Conservation (phyloP, 805 yeast species). For the Metschnikowia henanensis region DNA sequence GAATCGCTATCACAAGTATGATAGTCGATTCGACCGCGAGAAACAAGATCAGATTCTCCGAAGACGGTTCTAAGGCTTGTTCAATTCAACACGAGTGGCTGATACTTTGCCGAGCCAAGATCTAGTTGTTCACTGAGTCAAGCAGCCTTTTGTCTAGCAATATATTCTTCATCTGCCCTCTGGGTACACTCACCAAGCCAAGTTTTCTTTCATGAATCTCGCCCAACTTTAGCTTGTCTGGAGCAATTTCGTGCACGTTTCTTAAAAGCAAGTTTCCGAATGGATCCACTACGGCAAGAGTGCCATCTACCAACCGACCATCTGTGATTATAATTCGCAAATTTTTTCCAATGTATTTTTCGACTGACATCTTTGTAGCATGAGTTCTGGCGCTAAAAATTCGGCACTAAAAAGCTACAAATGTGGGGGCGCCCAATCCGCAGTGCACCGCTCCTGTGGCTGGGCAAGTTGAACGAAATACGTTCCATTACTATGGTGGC, state of each 20-base stretch:
- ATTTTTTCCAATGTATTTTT: constrained; percentile 30
- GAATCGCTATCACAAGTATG: constrained; percentile 2
- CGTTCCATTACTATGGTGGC: too few species aligned
- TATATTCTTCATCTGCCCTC: constrained; percentile 19
- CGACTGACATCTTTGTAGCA: constrained; percentile 3
- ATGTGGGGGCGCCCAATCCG: too few species aligned
- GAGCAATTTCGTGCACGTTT: constrained; percentile 34
- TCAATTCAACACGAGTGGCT: background rate
- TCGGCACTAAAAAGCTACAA: too few species aligned
- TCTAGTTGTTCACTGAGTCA: constrained; percentile 1
- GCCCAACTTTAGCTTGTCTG: constrained; percentile 24
- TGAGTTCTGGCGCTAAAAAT: background rate
- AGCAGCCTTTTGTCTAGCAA: constrained; percentile 21
- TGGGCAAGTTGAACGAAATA: too few species aligned
- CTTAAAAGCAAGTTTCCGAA: constrained; percentile 42
- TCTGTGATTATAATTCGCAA: constrained; percentile 31
- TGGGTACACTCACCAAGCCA: constrained; percentile 29
- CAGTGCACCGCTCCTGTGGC: too few species aligned
- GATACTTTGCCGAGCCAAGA: background rate
- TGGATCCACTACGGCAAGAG: constrained; percentile 41
- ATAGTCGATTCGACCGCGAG: constrained; percentile 1
- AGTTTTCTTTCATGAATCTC: constrained; percentile 25
- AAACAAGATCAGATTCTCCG: constrained; percentile 12
- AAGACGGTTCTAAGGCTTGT: constrained; percentile 4
- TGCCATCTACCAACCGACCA: constrained; percentile 35